Base-by-base conservation (phyloP, 2,329 filamentous ascomycete genomes). In the Salinomyces thailandicus region DNA sequence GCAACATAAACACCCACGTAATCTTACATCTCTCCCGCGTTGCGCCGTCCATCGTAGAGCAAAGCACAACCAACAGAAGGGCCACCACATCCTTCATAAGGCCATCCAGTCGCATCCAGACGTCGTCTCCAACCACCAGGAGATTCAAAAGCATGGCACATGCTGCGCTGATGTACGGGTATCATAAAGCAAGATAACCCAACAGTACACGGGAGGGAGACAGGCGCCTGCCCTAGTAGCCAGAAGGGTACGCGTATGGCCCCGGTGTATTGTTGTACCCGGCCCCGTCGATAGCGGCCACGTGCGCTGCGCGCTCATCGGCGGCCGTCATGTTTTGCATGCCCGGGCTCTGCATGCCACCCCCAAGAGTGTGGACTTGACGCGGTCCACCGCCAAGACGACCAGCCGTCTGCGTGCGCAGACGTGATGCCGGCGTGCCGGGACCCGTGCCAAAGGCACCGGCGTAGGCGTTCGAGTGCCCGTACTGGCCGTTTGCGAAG, bases 341-440 rank as follows among this genome's bases (percentile, higher is more conserved):
- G 20, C 18, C 37, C 12, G 38, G 38, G 12, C 11, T 6, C 34
- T 41, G 30, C 4, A 31, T 33, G 4, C 30, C 24, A 14, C 35
- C 30, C 16, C 30, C 34, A 13, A 19, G 38, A 12, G 42, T 32
- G 18, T 38, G 11, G 27, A 15, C 42, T 18, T 46, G 43, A 4
- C 33, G 35, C n/a, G 43, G 43, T 18, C 42, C 38, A 37, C 44
- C 41, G 18, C 42, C 46, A 14, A 50, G 42, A 18, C 37, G 39
- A 29, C 48, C 48, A 22, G 41, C 37, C 5, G 42, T 44, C 20
- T 42, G 35, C 9, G 38, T 48, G 31, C 46, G 44, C 22, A 42
- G 42, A 31, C 39, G 38, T 8, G 44, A 45, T 9, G 46, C 44
- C 14, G 42, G 45, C 17, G 38, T 43, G 40, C 24, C 27, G 6